These are phyloP conservation scores for Aspergillus pseudoglaucus DNA, from an alignment of 2,329 filamentous ascomycete species.

Conservation along the genomic window DNA sequence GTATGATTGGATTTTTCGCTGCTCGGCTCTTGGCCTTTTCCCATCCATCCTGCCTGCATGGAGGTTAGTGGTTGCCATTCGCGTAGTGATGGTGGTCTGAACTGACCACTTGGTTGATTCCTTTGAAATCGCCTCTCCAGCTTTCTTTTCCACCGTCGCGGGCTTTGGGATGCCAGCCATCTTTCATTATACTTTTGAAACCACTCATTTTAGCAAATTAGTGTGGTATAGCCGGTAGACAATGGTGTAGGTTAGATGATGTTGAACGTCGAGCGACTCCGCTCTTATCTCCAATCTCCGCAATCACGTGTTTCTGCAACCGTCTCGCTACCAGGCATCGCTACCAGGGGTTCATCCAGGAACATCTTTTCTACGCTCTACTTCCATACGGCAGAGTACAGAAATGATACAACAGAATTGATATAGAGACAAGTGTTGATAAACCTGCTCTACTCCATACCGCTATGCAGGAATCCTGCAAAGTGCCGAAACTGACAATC, in stretches of 20 bases:
- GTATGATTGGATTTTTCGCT: slow-evolving; percentile 45
- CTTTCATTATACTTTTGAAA: slow-evolving; percentile 43
- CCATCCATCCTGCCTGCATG: slow-evolving; percentile 52
- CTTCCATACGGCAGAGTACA: no score
- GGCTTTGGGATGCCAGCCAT: slow-evolving; percentile 50
- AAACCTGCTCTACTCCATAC: no score
- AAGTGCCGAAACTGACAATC: no score
- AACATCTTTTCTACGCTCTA: no score
- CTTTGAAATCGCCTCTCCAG: slow-evolving; percentile 52
- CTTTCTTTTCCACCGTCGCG: slow-evolving; percentile 49
- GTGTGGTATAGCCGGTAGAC: not conserved
- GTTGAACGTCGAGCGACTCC: no score
- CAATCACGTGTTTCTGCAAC: not conserved
- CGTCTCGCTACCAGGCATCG: not conserved
- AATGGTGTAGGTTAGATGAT: not conserved
- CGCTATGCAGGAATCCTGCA: no score
- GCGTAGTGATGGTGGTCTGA: slow-evolving; percentile 1
- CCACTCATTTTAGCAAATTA: slow-evolving; percentile 36
- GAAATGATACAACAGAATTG: no score
- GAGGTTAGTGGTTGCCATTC: not conserved
- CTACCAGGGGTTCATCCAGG: not conserved
- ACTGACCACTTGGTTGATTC: slow-evolving; percentile 51
- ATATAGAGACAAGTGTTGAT: no score
- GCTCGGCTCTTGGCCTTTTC: slow-evolving; percentile 45
- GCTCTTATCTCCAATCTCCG: no score